These are phyloP conservation scores for Camelina hispida DNA, from an alignment of 345 rosid genomes.

Conservation along the genomic window DNA sequence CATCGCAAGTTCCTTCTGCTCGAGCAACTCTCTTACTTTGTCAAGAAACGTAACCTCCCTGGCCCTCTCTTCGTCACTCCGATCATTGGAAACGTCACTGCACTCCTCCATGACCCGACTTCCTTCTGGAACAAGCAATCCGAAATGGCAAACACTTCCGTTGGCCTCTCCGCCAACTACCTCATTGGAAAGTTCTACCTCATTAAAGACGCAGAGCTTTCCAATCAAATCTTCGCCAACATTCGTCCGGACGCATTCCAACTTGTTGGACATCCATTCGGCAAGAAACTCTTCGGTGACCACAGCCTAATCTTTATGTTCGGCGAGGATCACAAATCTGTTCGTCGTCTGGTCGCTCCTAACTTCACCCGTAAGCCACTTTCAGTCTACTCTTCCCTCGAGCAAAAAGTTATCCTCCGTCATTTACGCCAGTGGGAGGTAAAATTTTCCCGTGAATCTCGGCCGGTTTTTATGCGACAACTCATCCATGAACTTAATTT, in stretches of 20 bases:
- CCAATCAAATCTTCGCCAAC: slow-evolving; percentile 67
- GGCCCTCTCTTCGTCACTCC: slow-evolving; percentile 70
- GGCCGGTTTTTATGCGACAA: slow-evolving; percentile 48
- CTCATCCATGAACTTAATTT: slow-evolving; percentile 72
- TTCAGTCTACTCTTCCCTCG: slow-evolving; percentile 61
- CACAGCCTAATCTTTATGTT: slow-evolving; percentile 79
- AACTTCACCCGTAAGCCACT: slow-evolving; percentile 76
- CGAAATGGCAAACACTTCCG: slow-evolving; percentile 25
- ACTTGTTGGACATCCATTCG: slow-evolving; percentile 80
- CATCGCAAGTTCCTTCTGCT: slow-evolving; percentile 47
- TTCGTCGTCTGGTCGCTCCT: slow-evolving; percentile 78
- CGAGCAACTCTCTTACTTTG: slow-evolving; percentile 63
- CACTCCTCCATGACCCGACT: slow-evolving; percentile 59
- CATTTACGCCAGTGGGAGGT: slow-evolving; percentile 62
- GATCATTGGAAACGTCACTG: slow-evolving; percentile 59
- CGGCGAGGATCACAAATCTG: slow-evolving; percentile 78
- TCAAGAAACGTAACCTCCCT: slow-evolving; percentile 59
- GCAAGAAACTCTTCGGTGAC: slow-evolving; percentile 78
- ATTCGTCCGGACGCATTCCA: slow-evolving; percentile 79
- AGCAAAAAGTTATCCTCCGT: slow-evolving; percentile 66
- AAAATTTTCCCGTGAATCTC: slow-evolving; percentile 3
- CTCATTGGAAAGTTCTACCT: slow-evolving; percentile 50
- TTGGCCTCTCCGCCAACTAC: slow-evolving; percentile 70
- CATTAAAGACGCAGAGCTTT: slow-evolving; percentile 52
- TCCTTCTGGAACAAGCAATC: slow-evolving; percentile 73